These are phyloP conservation scores for Peronospora farinosa DNA, from an alignment of 352 stramenopile species.

Conservation along the genomic window DNA sequence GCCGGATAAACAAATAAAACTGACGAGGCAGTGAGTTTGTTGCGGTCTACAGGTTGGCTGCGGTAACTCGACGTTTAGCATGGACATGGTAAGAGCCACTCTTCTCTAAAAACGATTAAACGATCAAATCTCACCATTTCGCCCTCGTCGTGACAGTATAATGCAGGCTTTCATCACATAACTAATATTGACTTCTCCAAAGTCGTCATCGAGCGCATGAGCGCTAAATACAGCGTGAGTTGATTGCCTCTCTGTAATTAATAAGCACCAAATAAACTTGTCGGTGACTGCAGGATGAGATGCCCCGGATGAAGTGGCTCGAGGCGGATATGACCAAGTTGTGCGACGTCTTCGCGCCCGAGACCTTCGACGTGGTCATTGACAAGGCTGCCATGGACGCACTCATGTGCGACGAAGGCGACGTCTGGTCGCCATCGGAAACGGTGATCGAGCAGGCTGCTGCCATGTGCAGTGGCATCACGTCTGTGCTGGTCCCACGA, in stretches of 20 bases:
- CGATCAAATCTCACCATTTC: too few relatives aligned
- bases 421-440: slow-evolving; percentile 62
- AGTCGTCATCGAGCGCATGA: slow-evolving; percentile 65
- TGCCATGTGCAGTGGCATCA: slow-evolving; percentile 51
- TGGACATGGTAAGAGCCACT: slow-evolving; percentile 42
- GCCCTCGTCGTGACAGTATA: slow-evolving; percentile 31
- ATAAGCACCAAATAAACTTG: not conserved
- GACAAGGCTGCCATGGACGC: slow-evolving; percentile 85
- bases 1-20: not conserved
- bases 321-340: slow-evolving; percentile 59
- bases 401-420: slow-evolving; percentile 65
- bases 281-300: slow-evolving; percentile 22
- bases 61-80: slow-evolving; percentile 70
- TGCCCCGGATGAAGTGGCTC: slow-evolving; percentile 49
- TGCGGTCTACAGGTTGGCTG: slow-evolving; percentile 45
- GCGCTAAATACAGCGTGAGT: slow-evolving; percentile 42
- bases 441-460: slow-evolving; percentile 39
- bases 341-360: slow-evolving; percentile 28
- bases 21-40: slow-evolving; percentile 6
- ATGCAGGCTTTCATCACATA: slow-evolving; percentile 53
- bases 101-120: not conserved
- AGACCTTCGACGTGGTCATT: slow-evolving; percentile 68
- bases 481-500: slow-evolving; percentile 32
- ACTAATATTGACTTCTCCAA: slow-evolving; percentile 68
- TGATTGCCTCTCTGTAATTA: not conserved